phyloP scores from a whole-genome alignment of 2,329 filamentous ascomycete genomes.

The Hyphodiscus sp. region DNA sequence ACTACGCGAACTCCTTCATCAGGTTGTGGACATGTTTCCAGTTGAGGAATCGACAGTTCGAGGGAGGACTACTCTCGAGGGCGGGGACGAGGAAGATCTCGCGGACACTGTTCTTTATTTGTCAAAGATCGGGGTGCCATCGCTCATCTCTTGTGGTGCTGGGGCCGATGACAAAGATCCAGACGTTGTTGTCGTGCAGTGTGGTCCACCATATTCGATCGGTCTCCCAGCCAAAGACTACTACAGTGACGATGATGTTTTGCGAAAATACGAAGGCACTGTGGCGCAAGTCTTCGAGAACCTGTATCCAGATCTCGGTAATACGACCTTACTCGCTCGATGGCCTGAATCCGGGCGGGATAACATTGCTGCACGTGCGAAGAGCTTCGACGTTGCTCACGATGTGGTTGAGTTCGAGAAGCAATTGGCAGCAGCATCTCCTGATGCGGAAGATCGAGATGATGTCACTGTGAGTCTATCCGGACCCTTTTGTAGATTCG shows the following conservation, averaged over 20 bases:
- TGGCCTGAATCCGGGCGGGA: slow-evolving; percentile 6
- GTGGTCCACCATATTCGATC: slow-evolving; percentile 38
- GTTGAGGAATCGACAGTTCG: slow-evolving; percentile 9
- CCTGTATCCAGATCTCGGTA: slow-evolving; percentile 17
- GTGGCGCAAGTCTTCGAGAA: slow-evolving; percentile 29
- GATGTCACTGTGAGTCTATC: slow-evolving; percentile 46
- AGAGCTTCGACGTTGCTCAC: slow-evolving; percentile 22
- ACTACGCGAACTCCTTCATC: slow-evolving; percentile 47
- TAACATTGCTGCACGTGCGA: slow-evolving; percentile 11
- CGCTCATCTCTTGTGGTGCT: slow-evolving; percentile 26
- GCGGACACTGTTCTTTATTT: slow-evolving; percentile 43
- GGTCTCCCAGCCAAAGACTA: slow-evolving; percentile 58
- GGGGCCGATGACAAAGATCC: slow-evolving; percentile 40
- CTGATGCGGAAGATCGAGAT: slow-evolving; percentile 49
- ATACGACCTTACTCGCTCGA: slow-evolving; percentile 11
- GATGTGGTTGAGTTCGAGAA: slow-evolving; percentile 53
- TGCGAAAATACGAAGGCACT: slow-evolving; percentile 43
- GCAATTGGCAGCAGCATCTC: slow-evolving; percentile 52
- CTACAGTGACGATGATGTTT: slow-evolving; percentile 47
- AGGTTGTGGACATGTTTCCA: slow-evolving; percentile 42
- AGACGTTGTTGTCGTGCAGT: slow-evolving; percentile 36
- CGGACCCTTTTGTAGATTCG: background rate
- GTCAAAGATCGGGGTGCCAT: slow-evolving; percentile 37
- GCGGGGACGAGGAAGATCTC: slow-evolving; percentile 30
- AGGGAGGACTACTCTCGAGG: slow-evolving; percentile 12